Conservation (phyloP, 2,329 filamentous ascomycete genomes). For the Rhinocladiella mackenziei region DNA sequence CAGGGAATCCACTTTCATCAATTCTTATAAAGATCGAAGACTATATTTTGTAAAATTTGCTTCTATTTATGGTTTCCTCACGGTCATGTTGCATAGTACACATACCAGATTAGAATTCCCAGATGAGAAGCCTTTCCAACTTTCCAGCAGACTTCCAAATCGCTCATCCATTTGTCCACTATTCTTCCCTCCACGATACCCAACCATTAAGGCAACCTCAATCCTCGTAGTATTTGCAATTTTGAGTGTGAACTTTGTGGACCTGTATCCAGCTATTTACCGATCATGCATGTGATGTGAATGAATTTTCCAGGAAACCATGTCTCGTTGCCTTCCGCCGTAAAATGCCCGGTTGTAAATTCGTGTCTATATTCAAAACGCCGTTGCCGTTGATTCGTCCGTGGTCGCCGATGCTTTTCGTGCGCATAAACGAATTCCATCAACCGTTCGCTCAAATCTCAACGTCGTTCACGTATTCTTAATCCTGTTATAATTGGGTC, state of each 20-base stretch:
- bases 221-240: not conserved
- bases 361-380: conserved; percentile 6
- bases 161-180: not conserved
- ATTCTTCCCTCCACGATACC: not conserved
- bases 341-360: conserved; percentile 7
- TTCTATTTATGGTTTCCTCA: no score
- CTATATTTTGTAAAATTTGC: no score
- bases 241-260: not conserved
- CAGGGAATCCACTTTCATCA: no score
- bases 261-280: not conserved
- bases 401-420: no score
- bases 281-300: not conserved
- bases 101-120: no score
- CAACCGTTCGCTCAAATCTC: conserved; percentile 6
- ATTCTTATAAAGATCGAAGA: no score
- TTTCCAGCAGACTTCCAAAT: no score
- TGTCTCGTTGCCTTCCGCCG: not conserved
- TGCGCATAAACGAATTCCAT: conserved; percentile 6
- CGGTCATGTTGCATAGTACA: no score
- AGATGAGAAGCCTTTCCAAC: no score
- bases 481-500: conserved; percentile 8
- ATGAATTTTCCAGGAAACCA: not conserved
- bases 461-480: conserved; percentile 5
- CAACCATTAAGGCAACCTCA: not conserved
- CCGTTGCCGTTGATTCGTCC: no score